Base-by-base conservation (phyloP, 495 filamentous ascomycete genomes). In the Hypoxylon crocopeplum region DNA sequence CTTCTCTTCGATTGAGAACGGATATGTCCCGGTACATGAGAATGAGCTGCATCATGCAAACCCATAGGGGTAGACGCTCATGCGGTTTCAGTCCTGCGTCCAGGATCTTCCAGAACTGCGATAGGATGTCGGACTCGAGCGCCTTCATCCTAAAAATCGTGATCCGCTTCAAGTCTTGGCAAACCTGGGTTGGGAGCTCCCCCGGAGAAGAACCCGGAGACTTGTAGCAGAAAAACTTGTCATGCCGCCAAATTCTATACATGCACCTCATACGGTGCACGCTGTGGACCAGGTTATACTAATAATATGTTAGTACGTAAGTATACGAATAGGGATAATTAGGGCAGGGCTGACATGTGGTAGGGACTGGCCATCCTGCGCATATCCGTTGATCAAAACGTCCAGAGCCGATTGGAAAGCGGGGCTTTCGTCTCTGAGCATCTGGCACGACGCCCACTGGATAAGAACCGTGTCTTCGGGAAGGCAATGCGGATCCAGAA, bases 241-340 rank as follows among this genome's bases (percentile, higher is more conserved):
- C 38, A 16, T 73, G 66, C 2, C 66, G 59, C 70, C 66, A 71
- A 32, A 73, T 69, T 42, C 48, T 62, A 53, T 69, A 73, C 42
- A 71, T 57, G 42, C 70, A 73, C 22, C 56, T 69, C 59, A 73
- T 59, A n/a, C 56, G 45, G 37, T 64, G 64, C 19, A 71, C 69
- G 47, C 67, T 61, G 8, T 53, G 57, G 29, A 73, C 66, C 3
- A 73, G 62, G n/a, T 55, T 30, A 41, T 60, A 41, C 70, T 73
- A 44, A 40, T 21, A 6, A 24, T 21, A 16, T 27, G 66, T 72
- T 30, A 72, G 70, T 52, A 62, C 19, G 41, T 48, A 36, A 27
- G 51, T 7, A 20, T 11, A 10, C 2, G 5, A 13, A 22, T 16
- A 7, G 34, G 34, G 15, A 48, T 33, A 39, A 42, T 19, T 19